Conservation (phyloP, 768 basidiomycete species). For the Termitomyces titanicus region DNA sequence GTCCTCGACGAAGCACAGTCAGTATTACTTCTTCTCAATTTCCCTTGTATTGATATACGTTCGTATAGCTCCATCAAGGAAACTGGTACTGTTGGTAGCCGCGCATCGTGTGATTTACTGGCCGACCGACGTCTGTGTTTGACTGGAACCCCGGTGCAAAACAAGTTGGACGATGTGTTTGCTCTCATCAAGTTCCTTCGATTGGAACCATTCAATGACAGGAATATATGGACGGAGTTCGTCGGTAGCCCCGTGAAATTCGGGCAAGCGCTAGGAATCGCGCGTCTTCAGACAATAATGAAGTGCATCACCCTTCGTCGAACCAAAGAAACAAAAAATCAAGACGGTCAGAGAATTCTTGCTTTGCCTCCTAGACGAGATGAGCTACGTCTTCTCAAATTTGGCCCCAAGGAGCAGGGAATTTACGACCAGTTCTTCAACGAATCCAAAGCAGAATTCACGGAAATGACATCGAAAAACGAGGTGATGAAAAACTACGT, state of each 20-base stretch:
- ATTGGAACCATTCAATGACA: slow-evolving; percentile 89
- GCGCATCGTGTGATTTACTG: slow-evolving; percentile 91
- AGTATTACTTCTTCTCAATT: not conserved
- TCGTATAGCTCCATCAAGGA: slow-evolving; percentile 88
- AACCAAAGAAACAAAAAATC: slow-evolving; percentile 85
- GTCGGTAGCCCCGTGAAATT: slow-evolving; percentile 93
- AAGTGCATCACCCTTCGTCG: slow-evolving; percentile 93
- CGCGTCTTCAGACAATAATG: slow-evolving; percentile 96
- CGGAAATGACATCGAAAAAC: slow-evolving; percentile 80
- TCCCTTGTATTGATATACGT: not conserved
- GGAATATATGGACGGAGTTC: slow-evolving; percentile 88
- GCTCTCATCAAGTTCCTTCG: slow-evolving; percentile 96
- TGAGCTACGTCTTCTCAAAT: slow-evolving; percentile 79
- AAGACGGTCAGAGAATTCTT: slow-evolving; percentile 82
- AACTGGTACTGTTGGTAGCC: slow-evolving; percentile 87
- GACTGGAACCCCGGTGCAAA: slow-evolving; percentile 99
- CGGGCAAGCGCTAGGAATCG: slow-evolving; percentile 84
- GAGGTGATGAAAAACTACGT: slow-evolving; percentile 99
- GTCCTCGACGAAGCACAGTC: slow-evolving; percentile 96
- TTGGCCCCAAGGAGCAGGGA: slow-evolving; percentile 75
- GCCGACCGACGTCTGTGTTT: slow-evolving; percentile 92
- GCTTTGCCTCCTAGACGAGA: slow-evolving; percentile 89
- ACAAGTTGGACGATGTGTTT: slow-evolving; percentile 97
- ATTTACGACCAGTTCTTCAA: slow-evolving; percentile 89
- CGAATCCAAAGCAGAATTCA: slow-evolving; percentile 91